Evolutionary conservation across 1,284 basidiomycete genomes (phyloP).

Genomic region (Pseudozyma sp.): DNA sequence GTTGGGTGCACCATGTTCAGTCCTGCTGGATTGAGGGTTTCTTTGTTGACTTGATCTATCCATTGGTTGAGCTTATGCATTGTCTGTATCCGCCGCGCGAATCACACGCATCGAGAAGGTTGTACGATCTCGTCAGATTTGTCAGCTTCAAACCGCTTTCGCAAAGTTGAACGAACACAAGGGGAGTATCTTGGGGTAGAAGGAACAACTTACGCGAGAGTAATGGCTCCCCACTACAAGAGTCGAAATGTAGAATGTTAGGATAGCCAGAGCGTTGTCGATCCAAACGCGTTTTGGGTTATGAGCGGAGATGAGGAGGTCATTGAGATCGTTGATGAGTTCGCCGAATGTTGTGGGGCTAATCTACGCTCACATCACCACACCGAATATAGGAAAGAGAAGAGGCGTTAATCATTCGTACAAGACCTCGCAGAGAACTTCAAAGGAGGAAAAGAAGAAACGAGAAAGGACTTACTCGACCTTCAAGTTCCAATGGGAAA

Average conservation of each 20-base stretch:
- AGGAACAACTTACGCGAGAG: conserved; percentile 74
- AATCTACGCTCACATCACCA: conserved; percentile 20
- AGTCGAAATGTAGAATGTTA: conserved; percentile 68
- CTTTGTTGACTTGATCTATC: conserved; percentile 77
- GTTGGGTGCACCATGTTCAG: conserved; percentile 83
- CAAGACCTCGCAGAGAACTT: not conserved
- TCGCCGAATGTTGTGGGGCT: conserved; percentile 48
- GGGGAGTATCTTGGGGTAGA: not conserved
- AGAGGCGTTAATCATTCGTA: not conserved
- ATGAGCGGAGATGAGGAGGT: conserved; percentile 49
- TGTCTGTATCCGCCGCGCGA: conserved; percentile 72
- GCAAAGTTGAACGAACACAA: not conserved
- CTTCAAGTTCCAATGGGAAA: conserved; percentile 84
- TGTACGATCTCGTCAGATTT: not conserved
- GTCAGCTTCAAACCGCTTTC: not conserved
- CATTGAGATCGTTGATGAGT: conserved; percentile 59
- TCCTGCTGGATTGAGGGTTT: conserved; percentile 81
- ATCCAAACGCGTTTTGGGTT: conserved; percentile 34
- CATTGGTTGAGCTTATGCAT: conserved; percentile 77
- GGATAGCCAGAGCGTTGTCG: conserved; percentile 53
- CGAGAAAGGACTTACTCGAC: conserved; percentile 73
- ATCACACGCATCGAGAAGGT: not conserved
- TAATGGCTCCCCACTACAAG: conserved; percentile 78
- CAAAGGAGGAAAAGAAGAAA: not conserved
- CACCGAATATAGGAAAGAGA: not conserved